These are phyloP conservation scores for Pleurotus citrinopileatus DNA, from an alignment of 768 basidiomycete species.

Conservation along the genomic window DNA sequence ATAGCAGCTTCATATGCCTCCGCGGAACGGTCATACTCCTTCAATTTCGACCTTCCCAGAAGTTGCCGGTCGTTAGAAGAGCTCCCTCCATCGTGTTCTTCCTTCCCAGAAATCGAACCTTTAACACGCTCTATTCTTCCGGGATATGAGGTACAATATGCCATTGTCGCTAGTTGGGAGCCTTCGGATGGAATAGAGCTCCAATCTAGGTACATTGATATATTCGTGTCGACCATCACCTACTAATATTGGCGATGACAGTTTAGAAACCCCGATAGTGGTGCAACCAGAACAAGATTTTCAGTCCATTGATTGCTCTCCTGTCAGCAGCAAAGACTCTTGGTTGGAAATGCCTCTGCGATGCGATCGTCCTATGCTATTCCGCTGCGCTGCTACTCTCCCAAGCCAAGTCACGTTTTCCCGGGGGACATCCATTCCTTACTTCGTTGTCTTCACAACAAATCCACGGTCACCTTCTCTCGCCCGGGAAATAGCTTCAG, in stretches of 20 bases:
- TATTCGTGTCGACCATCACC: slow-evolving; percentile 11
- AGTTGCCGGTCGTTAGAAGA: slow-evolving; percentile 50
- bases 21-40: slow-evolving; percentile 41
- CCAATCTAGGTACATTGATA: slow-evolving; percentile 43
- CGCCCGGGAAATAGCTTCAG: slow-evolving; percentile 63
- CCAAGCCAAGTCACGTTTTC: slow-evolving; percentile 61
- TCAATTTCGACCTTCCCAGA: slow-evolving; percentile 55
- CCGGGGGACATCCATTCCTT: slow-evolving; percentile 61
- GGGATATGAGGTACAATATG: slow-evolving; percentile 45
- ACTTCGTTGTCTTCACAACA: slow-evolving; percentile 73
- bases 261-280: slow-evolving; percentile 64
- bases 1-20: slow-evolving; percentile 29
- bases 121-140: neutral
- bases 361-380: slow-evolving; percentile 59
- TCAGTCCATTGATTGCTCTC: slow-evolving; percentile 49
- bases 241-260: slow-evolving; percentile 22
- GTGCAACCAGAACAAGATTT: slow-evolving; percentile 60
- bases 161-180: slow-evolving; percentile 58
- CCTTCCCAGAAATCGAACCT: slow-evolving; percentile 9
- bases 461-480: slow-evolving; percentile 50
- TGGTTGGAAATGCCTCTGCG: slow-evolving; percentile 72
- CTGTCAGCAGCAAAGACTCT: slow-evolving; percentile 39
- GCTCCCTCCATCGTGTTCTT: slow-evolving; percentile 57
- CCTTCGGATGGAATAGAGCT: slow-evolving; percentile 40
- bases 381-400: slow-evolving; percentile 68